Evolutionary conservation across 768 basidiomycete genomes (phyloP), one percentile per base, ranked within the genome.

Genomic region (Rhodocollybia butyracea): DNA sequence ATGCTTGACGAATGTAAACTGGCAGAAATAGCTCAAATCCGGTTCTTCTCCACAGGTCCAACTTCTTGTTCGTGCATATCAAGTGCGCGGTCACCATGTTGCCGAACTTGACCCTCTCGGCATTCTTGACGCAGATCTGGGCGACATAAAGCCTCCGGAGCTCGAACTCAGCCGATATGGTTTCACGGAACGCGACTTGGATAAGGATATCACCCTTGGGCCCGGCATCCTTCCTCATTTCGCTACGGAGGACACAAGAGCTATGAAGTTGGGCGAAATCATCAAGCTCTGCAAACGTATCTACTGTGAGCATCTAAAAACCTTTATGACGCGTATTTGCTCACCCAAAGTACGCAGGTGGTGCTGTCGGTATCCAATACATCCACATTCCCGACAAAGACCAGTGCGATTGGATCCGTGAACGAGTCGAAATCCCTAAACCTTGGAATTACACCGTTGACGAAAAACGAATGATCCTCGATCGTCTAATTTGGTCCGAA

Each of bases 401-500:
- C 60, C 92, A 99, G 68, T 99, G 97, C 67, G 95, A 99, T 73
- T 99, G 97, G 97, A 95, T 99, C 64, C 82, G 97, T 61, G 93
- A 94, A 67, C 91, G 97, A 57, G 79, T 98, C 42, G 97, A 99
- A 71, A 86, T 88, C 15, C 97, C 97, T 1, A 88, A 90, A 64
- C 96, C 96, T 6, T 98, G 94, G 94, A 93, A 94, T 65, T 99
- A 98, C 75, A 91, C 90, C 50, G 83, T 95, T 51, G 97, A 99
- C 64, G 97, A 99, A 77, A 99, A 98, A 74, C 88, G 94, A 45
- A 95, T 98, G 91, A 95, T 99, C 60, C 84, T 99, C 54, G 97
- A 99, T 75, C 91, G 97, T 58, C 88, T 98, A 63, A 98, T 98
- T 69, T 99, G 97, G 97, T 98, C 96, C n/a, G 97, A 98, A 65